A percentile compares a stretch with the other conserved stretches of the same genome.
Conservation (phyloP, 2,329 filamentous ascomycete species). For the Aspergillaceae sp. region DNA sequence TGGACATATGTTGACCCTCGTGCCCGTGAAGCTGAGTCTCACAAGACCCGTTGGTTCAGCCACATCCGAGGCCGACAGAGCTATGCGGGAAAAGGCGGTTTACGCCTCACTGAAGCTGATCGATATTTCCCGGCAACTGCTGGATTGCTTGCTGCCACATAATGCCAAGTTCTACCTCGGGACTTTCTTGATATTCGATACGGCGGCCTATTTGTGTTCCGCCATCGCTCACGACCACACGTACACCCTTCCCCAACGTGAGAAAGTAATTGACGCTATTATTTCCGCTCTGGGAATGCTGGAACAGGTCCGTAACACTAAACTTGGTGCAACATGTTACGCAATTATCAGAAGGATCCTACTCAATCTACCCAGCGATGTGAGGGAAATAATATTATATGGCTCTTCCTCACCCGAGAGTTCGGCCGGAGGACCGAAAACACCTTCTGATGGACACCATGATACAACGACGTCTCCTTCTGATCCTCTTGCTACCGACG, state of each 20-base stretch:
- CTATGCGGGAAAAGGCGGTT: constrained; percentile 37
- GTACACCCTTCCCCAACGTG: constrained; percentile 32
- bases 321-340: constrained; percentile 18
- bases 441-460: background rate
- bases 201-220: constrained; percentile 44
- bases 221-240: constrained; percentile 45
- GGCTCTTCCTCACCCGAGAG: constrained; percentile 1
- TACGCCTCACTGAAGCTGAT: constrained; percentile 39
- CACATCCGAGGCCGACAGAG: constrained; percentile 25
- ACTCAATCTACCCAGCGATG: constrained; percentile 6
- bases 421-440: constrained; percentile 1
- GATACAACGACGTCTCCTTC: background rate
- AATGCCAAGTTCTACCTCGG: constrained; percentile 45
- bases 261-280: constrained; percentile 36
- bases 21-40: constrained; percentile 42
- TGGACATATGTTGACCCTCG: constrained; percentile 39
- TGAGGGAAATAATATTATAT: constrained; percentile 1
- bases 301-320: constrained; percentile 13
- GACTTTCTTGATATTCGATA: constrained; percentile 46
- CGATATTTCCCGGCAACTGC: constrained; percentile 32
- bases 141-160: constrained; percentile 33
- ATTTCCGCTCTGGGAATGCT: constrained; percentile 29
- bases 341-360: constrained; percentile 15
- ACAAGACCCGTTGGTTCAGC: constrained; percentile 22
- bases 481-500: background rate